Conservation (phyloP, 2,329 filamentous ascomycete species). For the Epichloe gansuensis region DNA sequence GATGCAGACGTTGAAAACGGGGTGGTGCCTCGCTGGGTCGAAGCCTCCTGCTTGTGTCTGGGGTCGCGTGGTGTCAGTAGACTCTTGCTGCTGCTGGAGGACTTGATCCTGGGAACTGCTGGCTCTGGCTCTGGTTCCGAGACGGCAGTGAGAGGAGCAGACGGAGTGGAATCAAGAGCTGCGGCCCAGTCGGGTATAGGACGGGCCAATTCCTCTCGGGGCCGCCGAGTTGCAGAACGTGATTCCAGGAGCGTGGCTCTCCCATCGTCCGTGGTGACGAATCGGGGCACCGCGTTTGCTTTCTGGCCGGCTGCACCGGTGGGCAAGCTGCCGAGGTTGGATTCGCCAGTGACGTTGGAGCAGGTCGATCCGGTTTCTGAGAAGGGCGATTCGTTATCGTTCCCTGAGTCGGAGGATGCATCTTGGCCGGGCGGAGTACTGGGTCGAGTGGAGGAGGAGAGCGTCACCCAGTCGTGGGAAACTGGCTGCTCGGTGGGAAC, state of each 20-base stretch:
- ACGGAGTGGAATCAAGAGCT: not conserved
- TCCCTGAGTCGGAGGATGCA: constrained; percentile 6
- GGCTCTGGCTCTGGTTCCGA: not conserved
- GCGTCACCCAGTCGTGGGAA: constrained; percentile 6
- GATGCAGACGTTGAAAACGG: constrained; percentile 1
- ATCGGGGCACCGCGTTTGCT: not conserved
- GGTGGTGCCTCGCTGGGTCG: constrained; percentile 1
- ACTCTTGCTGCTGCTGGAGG: not conserved
- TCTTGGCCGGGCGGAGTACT: constrained; percentile 1
- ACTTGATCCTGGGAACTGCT: too few species aligned
- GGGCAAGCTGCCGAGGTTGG: constrained; percentile 5
- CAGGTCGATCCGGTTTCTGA: constrained; percentile 8
- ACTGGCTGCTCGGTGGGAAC: not conserved
- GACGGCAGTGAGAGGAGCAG: not conserved
- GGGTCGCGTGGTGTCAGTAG: not conserved
- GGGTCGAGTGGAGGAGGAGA: constrained; percentile 7
- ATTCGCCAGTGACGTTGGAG: constrained; percentile 7
- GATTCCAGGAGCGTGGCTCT: not conserved
- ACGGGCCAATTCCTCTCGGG: not conserved
- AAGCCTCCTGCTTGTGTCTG: not conserved
- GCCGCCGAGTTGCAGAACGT: not conserved
- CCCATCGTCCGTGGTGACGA: not conserved
- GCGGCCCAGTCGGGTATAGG: not conserved
- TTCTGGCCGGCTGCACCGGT: not conserved
- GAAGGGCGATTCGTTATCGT: constrained; percentile 8